Evolutionary conservation across 305 asterid species (phyloP), one percentile per base, ranked within the genome.

Genomic region (Solanum hybrid): DNA sequence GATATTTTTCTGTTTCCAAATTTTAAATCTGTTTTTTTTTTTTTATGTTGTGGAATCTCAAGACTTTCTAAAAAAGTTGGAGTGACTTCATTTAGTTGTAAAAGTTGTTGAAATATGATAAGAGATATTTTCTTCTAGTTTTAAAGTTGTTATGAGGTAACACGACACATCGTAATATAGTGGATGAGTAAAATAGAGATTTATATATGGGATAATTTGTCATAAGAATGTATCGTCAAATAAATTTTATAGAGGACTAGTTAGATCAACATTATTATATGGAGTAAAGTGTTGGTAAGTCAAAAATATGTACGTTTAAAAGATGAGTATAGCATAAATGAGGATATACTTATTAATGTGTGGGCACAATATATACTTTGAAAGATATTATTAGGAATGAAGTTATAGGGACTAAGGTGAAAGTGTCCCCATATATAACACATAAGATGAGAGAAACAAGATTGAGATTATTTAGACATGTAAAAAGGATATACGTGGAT

Each of bases 281-380:
- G 4, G 0, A 1, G 0, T 1, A 11, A 1, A 26, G 20, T 26
- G 17, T 71, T 26, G 10, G 0, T 26, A 71, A 26, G 17, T 71
- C 1, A 12, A 26, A 1, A 71, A 26, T n/a, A 2, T 12, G 1
- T 13, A 71, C 34, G 5, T 3, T 71, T 3, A 71, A 26, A 71
- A 71, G 0, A 12, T 24, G 34, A 26, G 7, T 71, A 3, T 1
- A 11, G 2, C 9, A 1, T 2, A 26, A 0, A 71, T 26, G 34
- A 26, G 77, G 2, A 71, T 26, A 71, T 12, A 26, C 77, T 12
- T 11, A 6, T 26, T 12, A 5, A 0, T 26, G 77, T 26, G 34
- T 26, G 34, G 77, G 9, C 9, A 11, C 17, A 26, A 11, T 26
- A 64, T 22, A 64, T 8, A 22, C 5, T 8, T 2, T 1, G 34